These are phyloP conservation scores for Aspergillus steynii DNA, from an alignment of 495 filamentous ascomycete species.

Conservation along the genomic window DNA sequence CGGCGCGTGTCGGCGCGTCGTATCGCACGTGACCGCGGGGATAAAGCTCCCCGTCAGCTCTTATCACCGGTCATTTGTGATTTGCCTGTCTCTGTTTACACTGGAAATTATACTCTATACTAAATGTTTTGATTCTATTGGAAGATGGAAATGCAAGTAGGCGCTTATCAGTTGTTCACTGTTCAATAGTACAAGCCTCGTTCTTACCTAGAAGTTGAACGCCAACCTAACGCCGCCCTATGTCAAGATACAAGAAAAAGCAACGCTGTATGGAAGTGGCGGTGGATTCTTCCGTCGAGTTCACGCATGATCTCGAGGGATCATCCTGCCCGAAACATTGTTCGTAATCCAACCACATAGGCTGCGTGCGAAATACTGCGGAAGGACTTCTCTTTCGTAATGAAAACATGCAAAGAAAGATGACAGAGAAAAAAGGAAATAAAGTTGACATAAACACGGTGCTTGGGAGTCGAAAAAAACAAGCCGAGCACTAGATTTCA, in stretches of 20 bases:
- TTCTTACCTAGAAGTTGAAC: not conserved
- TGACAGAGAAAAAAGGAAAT: not conserved
- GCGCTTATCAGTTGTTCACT: not conserved
- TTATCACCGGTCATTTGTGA: not conserved
- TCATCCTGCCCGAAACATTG: not conserved
- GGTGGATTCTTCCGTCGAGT: not conserved
- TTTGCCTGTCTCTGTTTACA: not conserved
- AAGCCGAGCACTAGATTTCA: conserved; percentile 51
- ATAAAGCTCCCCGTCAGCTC: not conserved
- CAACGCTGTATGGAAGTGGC: conserved; percentile 3
- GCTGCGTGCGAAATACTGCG: not conserved
- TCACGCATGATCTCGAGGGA: not conserved
- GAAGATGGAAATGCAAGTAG: not conserved
- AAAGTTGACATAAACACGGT: not conserved
- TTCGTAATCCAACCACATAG: not conserved
- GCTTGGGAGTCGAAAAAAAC: not conserved
- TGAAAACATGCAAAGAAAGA: not conserved
- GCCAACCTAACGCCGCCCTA: not conserved
- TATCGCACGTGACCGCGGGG: conserved; percentile 20
- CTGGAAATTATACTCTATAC: not conserved
- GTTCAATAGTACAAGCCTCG: not conserved
- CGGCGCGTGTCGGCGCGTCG: conserved; percentile 23
- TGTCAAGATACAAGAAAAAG: conserved; percentile 7
- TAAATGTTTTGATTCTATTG: not conserved
- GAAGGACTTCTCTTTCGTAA: not conserved